Base-by-base conservation (phyloP, 1,284 basidiomycete genomes). In the Agaricales sp. region DNA sequence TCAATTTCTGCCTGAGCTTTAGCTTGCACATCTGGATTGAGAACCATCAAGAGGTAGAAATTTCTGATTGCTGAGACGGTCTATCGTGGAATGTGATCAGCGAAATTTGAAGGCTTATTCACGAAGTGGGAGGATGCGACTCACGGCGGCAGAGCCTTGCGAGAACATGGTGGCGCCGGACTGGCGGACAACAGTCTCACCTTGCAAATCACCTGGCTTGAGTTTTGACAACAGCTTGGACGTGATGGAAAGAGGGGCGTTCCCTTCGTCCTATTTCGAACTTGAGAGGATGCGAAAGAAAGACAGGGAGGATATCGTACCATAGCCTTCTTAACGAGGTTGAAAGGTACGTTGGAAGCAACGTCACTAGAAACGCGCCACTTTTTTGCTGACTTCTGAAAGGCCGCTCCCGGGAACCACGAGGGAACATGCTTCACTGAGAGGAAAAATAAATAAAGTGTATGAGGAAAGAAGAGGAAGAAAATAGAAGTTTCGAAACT, bases 341-440 rank as follows among this genome's bases (percentile, higher is more conserved):
- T 58, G 51, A 70, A 75, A 19, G 71, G 71, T 21, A 53, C 54
- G 47, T 72, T 63, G 1, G 70, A 60, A 67, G 74, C 68, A 22
- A 61, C 63, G 4, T 53, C 59, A 2, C 63, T 58, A 16, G 54
- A 53, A 43, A 60, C 58, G 26, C 64, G 64, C 69, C 69, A 74
- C 51, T 59, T 58, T 13, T 50, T 49, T 11, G 72, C 74, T 49
- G 68, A 61, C 8, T 63, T 60, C 52, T 65, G 61, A 53, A 72
- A 73, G 3, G 55, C 58, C 30, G 63, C 65, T 18, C 65, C 63
- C 12, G 69, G 69, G 25, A 73, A 57, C 60, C 60, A 71, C 1
- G 58, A 45, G 24, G 70, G 70, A 0, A 69, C 48, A 47, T 71
- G 54, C 52, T 68, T 68, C 44, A 73, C 30, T 35, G 30, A 35